Percentiles rank a stretch among this genome's conserved stretches.
Conservation (phyloP, 2,329 filamentous ascomycete species). For the Bipolaris cookei region DNA sequence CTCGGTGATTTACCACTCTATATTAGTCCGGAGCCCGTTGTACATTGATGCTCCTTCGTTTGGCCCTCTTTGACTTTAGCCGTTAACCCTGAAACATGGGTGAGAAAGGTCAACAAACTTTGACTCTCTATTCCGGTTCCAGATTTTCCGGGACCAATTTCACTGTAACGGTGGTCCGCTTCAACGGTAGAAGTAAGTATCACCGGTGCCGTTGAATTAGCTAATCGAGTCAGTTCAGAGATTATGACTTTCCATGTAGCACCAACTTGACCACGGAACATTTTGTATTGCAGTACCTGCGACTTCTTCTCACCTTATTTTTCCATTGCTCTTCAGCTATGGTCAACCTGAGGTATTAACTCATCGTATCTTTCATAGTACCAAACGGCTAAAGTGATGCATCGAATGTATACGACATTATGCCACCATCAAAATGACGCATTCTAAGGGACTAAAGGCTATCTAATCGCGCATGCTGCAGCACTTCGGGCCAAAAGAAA, state of each 20-base stretch:
- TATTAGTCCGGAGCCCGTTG: conserved; percentile 12
- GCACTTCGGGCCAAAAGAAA: not conserved
- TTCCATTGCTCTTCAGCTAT: not conserved
- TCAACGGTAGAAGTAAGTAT: not conserved
- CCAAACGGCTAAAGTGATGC: conserved; percentile 2
- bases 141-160: conserved; percentile 14
- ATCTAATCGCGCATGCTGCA: not conserved
- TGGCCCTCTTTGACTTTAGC: conserved; percentile 11
- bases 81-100: conserved; percentile 7
- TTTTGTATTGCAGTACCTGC: not conserved
- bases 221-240: not conserved
- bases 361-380: not conserved
- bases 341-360: not conserved
- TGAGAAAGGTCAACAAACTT: conserved; percentile 1
- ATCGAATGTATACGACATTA: not conserved
- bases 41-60: conserved; percentile 5
- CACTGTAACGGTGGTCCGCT: conserved; percentile 12
- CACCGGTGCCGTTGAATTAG: conserved; percentile 2
- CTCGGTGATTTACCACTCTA: conserved; percentile 10
- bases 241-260: not conserved
- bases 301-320: not conserved
- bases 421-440: not conserved
- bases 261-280: not conserved
- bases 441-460: not conserved
- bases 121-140: conserved; percentile 6